Evolutionary conservation across 169 alveolate species (phyloP), one percentile per base, ranked within the genome.

Genomic region (Sarcocystis neurona): DNA sequence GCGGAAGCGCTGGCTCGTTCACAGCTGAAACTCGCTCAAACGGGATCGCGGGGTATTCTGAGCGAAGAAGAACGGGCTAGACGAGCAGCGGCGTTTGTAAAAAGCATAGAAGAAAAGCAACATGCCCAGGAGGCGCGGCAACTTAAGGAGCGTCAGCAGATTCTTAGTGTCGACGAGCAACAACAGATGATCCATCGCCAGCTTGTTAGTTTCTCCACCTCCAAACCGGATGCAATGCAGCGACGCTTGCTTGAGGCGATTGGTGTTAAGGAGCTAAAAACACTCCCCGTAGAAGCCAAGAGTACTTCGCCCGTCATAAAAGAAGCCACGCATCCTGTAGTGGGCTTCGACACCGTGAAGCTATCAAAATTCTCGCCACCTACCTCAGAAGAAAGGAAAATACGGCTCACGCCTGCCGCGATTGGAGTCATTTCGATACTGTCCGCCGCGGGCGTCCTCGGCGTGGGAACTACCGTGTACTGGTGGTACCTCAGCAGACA

Each of bases 21-120:
- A n/a, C n/a, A n/a, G n/a, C n/a, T n/a, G n/a, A n/a, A n/a, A n/a
- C n/a, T n/a, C n/a, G n/a, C n/a, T n/a, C n/a, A n/a, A n/a, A n/a
- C n/a, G n/a, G n/a, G n/a, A n/a, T n/a, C n/a, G n/a, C n/a, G n/a
- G n/a, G n/a, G n/a, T n/a, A n/a, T n/a, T n/a, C n/a, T 72, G 47
- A 41, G 58, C 34, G 48, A 27, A 1, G 82, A 27, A 30, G 82
- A 72, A 6, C 47, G 82, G 56, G 82, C 82, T 15, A 18, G 2
- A 4, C 82, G 82, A 0, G 82, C 82, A 37, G 82, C 82, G 37
- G 82, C 34, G 53, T 72, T 39, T 53, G 82, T 4, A 30, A n/a
- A 39, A 2, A 43, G 23, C 39, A 37, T 72, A n/a, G 27, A 72
- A 72, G 82, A 72, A 37, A 72, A 72, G 27, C 82, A 72, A 6